Evolutionary conservation across 2,329 filamentous ascomycete species (phyloP), one percentile per base, ranked within the genome.

Genomic region (Amphichorda felina): DNA sequence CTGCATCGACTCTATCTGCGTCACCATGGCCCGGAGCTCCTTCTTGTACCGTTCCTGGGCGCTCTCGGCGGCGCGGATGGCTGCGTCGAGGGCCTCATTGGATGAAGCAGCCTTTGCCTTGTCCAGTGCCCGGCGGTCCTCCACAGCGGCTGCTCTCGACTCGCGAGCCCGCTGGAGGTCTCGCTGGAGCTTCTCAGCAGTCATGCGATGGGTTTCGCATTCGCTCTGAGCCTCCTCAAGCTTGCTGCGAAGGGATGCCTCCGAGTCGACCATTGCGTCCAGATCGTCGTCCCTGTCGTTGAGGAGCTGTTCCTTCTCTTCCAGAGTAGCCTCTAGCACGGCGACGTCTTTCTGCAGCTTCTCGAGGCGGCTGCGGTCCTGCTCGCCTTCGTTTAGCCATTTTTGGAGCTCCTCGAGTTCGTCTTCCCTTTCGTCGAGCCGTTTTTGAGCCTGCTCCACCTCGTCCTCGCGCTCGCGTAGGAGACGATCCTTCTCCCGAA

Each of bases 1-100:
- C 24, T 64, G 57, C 19, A 77, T 62, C 22, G 63, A 56, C 28
- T 72, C 70, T 33, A 88, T 72, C 60, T 96, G 88, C 61, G 91
- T 82, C 36, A 76, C 74, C 51, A 96, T 69, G 14, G 88, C 89
- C 45, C 79, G 75, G 36, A 95, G 64, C 60, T 93, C 84, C 55
- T 78, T 79, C 48, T 69, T 64, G 54, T 91, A 84, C 30, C 72
- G 66, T 45, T 74, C 75, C 48, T 86, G 77, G 31, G 80, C 76
- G 34, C 70, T 65, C 46, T 73, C 66, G 24, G 70, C 67, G 1
- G 68, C 70, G 3, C 70, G 66, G 40, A 75, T 67, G 13, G 74
- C 64, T n/a, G 68, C 69, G 45, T 75, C 70, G 33, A 75, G 67
- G 33, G 77, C 66, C 37, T 64, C 54, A 30, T 72, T 65, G 19